Conservation (phyloP, 2,329 filamentous ascomycete genomes). For the Scytalidium lignicola region DNA sequence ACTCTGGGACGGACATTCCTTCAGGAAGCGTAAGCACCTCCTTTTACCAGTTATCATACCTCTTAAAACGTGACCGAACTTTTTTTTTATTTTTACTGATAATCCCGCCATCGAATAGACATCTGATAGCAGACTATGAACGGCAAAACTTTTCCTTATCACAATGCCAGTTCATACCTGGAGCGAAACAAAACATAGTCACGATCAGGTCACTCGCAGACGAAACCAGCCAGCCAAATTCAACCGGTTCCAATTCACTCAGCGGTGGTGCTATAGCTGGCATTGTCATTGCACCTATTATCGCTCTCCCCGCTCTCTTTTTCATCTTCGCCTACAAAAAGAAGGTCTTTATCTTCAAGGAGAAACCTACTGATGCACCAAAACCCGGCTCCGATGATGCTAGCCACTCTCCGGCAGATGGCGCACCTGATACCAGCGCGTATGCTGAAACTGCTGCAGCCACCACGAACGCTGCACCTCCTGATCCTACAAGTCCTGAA, state of each 20-base stretch:
- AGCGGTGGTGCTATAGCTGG: conserved; percentile 15
- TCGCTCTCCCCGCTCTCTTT: conserved; percentile 8
- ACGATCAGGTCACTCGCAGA: conserved; percentile 11
- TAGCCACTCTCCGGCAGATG: neutral
- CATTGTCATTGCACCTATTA: conserved; percentile 12
- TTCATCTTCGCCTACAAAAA: conserved; percentile 3
- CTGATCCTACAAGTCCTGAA: neutral
- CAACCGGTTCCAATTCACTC: neutral
- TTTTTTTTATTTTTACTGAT: neutral
- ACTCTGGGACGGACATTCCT: conserved; percentile 35
- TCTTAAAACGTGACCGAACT: neutral
- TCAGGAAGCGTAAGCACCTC: conserved; percentile 29
- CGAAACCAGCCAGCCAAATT: neutral
- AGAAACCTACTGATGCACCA: neutral
- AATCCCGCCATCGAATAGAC: conserved; percentile 6
- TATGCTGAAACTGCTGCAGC: neutral
- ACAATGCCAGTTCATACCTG: conserved; percentile 4
- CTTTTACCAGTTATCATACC: too few relatives aligned
- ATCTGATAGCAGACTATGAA: conserved; percentile 32
- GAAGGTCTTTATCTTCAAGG: neutral
- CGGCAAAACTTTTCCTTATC: conserved; percentile 30
- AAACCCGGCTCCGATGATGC: neutral
- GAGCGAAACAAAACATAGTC: conserved; percentile 2
- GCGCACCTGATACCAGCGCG: neutral
- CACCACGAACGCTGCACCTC: neutral